A percentile compares a stretch with the other conserved stretches of the same genome.
phyloP scores from a whole-genome alignment of 306 rosid species.

The Lathyrus oleraceus region DNA sequence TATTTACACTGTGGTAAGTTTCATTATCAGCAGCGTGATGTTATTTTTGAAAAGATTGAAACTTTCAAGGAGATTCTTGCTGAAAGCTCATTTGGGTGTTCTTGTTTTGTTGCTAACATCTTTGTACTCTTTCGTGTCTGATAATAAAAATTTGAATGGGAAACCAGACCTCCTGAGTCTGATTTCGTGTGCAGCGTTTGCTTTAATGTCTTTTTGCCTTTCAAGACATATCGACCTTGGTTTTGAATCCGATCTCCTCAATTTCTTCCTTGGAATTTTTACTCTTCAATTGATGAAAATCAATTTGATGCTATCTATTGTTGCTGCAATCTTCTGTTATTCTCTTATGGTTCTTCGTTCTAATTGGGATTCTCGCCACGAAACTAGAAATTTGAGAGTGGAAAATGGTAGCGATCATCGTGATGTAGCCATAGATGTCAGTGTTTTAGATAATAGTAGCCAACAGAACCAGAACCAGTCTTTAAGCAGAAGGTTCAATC shows the following conservation, averaged over 20 bases:
- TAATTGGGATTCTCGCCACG: background rate
- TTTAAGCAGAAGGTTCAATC: constrained; percentile 41
- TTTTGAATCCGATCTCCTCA: constrained; percentile 33
- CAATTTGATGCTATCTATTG: constrained; percentile 20
- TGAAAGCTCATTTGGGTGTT: too few relatives aligned
- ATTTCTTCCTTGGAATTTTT: constrained; percentile 38
- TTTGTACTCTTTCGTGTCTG: too few relatives aligned
- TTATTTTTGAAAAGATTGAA: too few relatives aligned
- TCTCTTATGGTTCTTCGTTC: constrained; percentile 24
- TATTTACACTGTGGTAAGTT: constrained; percentile 9
- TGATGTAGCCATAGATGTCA: constrained; percentile 31
- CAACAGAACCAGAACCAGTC: background rate
- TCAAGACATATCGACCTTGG: constrained; percentile 30
- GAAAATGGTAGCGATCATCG: background rate
- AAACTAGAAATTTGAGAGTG: background rate
- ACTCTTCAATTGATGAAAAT: constrained; percentile 36
- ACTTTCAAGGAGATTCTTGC: too few relatives aligned
- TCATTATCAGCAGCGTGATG: too few relatives aligned
- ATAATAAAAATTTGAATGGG: background rate
- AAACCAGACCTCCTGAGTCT: constrained; percentile 33
- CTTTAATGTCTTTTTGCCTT: constrained; percentile 27
- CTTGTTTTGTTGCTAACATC: too few relatives aligned
- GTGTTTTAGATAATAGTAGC: background rate
- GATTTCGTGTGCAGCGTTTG: constrained; percentile 26
- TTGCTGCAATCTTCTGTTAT: constrained; percentile 26